Evolutionary conservation across 768 basidiomycete genomes (phyloP).

Genomic region (Boletus vinaceobasis): DNA sequence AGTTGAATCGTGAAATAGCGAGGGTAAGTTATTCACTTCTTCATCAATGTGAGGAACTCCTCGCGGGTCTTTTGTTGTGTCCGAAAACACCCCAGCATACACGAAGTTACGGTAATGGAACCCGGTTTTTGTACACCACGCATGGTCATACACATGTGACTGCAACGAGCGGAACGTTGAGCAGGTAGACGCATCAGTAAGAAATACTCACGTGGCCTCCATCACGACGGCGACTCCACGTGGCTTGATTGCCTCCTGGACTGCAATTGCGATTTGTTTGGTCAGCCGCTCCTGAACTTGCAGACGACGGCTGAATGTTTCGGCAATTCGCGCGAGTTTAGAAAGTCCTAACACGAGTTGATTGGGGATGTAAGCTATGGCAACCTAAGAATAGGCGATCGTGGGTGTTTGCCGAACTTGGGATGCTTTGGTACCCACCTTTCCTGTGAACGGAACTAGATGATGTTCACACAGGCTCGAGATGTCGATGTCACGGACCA

Average conservation of each 20-base stretch:
- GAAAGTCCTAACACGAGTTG: conserved; percentile 91
- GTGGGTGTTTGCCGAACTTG: conserved; percentile 20
- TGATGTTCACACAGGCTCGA: conserved; percentile 99
- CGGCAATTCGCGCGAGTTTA: conserved; percentile 94
- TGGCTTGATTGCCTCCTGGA: conserved; percentile 97
- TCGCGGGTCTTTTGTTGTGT: conserved; percentile 98
- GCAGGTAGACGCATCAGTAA: conserved; percentile 6
- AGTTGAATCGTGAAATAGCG: conserved; percentile 44
- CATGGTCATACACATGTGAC: conserved; percentile 99
- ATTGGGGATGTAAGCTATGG: conserved; percentile 97
- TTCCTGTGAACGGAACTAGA: conserved; percentile 95
- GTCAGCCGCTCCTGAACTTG: conserved; percentile 98
- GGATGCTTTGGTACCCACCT: conserved; percentile 49
- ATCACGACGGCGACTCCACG: conserved; percentile 98
- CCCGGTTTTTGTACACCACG: conserved; percentile 99
- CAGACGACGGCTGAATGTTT: conserved; percentile 92
- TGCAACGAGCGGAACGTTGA: conserved; percentile 30
- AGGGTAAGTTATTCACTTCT: conserved; percentile 28
- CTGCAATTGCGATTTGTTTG: conserved; percentile 96
- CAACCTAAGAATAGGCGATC: conserved; percentile 56
- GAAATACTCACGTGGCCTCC: conserved; percentile 85
- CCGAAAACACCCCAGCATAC: conserved; percentile 98
- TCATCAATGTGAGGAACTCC: conserved; percentile 90
- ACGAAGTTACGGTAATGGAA: conserved; percentile 89
- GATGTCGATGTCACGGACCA: conserved; percentile 95